Conservation (phyloP, 306 rosid species). For the Rubus idaeus region DNA sequence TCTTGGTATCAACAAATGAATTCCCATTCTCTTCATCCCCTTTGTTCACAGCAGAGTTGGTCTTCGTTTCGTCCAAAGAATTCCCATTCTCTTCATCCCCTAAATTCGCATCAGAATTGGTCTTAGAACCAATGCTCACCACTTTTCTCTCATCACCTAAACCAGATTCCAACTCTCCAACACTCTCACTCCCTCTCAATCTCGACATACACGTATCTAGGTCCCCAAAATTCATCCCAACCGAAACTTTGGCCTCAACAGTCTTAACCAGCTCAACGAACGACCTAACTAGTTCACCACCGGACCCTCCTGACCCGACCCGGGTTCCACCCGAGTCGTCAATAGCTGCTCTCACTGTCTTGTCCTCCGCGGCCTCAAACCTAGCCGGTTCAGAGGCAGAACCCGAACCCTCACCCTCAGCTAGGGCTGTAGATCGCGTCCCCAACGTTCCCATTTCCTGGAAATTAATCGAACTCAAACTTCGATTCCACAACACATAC, state of each 20-base stretch:
- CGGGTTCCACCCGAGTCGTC: slow-evolving; percentile 16
- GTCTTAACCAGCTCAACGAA: slow-evolving; percentile 33
- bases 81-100: slow-evolving; percentile 11
- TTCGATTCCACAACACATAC: slow-evolving; percentile 7
- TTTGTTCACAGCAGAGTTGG: neutral
- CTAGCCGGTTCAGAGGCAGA: slow-evolving; percentile 29
- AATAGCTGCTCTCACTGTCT: neutral
- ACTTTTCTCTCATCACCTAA: slow-evolving; percentile 11
- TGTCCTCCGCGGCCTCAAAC: slow-evolving; percentile 33
- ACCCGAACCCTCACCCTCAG: slow-evolving; percentile 23
- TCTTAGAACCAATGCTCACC: slow-evolving; percentile 5
- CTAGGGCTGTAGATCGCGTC: slow-evolving; percentile 37
- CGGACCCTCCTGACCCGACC: slow-evolving; percentile 21
- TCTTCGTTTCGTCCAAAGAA: neutral
- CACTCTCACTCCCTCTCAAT: slow-evolving; percentile 26
- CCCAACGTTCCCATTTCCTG: slow-evolving; percentile 55
- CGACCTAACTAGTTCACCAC: slow-evolving; percentile 20
- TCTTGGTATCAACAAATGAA: slow-evolving; percentile 6
- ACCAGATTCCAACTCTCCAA: slow-evolving; percentile 28
- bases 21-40: slow-evolving; percentile 24
- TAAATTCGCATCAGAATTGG: slow-evolving; percentile 10
- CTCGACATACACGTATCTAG: slow-evolving; percentile 41
- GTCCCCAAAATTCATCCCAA: slow-evolving; percentile 18
- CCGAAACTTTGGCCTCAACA: slow-evolving; percentile 30
- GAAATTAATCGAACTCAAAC: slow-evolving; percentile 36